A percentile compares a stretch with the other conserved stretches of the same genome.
These are phyloP conservation scores for Suhomyces sp. DNA, from an alignment of 805 yeast species.

Conservation along the genomic window DNA sequence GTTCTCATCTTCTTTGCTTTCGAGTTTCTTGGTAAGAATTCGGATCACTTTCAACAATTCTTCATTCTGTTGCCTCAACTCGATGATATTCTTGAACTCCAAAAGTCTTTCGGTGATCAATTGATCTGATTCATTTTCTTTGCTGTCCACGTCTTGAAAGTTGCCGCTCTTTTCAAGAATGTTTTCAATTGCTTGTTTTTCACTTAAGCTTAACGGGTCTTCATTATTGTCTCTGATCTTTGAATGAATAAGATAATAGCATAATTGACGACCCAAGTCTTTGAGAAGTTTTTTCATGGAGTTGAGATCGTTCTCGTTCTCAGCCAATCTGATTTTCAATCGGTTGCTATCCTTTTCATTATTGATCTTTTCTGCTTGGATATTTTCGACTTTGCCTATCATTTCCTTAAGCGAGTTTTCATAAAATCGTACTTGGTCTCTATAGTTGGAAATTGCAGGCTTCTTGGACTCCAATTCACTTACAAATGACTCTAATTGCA, in stretches of 20 bases:
- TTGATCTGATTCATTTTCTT: conserved; percentile 64
- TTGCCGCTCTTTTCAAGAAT: conserved; percentile 44
- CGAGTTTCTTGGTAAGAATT: conserved; percentile 68
- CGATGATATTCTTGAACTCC: conserved; percentile 62
- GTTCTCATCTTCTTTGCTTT: conserved; percentile 52
- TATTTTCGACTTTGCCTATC: conserved; percentile 49
- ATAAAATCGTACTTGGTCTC: conserved; percentile 55
- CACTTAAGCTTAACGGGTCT: conserved; percentile 61
- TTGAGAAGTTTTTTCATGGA: conserved; percentile 55
- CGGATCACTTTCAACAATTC: conserved; percentile 69
- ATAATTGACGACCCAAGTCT: conserved; percentile 84
- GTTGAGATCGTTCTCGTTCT: conserved; percentile 45
- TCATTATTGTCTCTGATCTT: conserved; percentile 55
- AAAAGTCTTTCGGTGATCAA: conserved; percentile 73
- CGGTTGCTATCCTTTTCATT: conserved; percentile 38
- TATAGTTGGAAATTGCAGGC: conserved; percentile 69
- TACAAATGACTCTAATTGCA: conserved; percentile 68
- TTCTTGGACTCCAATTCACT: conserved; percentile 74
- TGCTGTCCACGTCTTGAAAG: conserved; percentile 12
- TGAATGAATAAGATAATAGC: conserved; percentile 64
- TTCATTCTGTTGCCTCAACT: conserved; percentile 70
- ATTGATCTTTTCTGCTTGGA: conserved; percentile 49
- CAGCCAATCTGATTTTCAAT: conserved; percentile 32
- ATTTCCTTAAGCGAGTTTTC: conserved; percentile 53
- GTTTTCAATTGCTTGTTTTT: conserved; percentile 59